A percentile compares a stretch with the other conserved stretches of the same genome.
Evolutionary conservation across 768 basidiomycete genomes (phyloP).

Genomic region (Tulasnella sp.): DNA sequence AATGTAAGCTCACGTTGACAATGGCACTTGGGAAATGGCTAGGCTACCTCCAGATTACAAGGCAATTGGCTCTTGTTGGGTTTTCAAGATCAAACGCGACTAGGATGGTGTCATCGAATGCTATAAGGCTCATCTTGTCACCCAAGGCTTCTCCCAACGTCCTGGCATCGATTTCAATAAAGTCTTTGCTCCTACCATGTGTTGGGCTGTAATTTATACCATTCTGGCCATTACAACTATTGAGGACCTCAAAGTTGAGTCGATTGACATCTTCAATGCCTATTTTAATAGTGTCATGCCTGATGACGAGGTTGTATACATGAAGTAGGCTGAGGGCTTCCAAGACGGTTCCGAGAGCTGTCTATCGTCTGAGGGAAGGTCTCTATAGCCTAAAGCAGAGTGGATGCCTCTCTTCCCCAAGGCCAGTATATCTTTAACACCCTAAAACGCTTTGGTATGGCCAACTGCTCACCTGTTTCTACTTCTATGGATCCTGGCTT

Average conservation of each 20-base stretch:
- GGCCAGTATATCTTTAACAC: conserved; percentile 18
- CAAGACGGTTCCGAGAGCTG: background rate
- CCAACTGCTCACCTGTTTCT: conserved; percentile 10
- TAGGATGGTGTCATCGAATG: conserved; percentile 26
- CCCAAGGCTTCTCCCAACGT: conserved; percentile 32
- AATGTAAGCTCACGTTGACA: background rate
- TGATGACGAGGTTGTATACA: conserved; percentile 12
- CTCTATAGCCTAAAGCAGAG: conserved; percentile 26
- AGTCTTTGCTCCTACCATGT: conserved; percentile 9
- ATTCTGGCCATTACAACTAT: conserved; percentile 9
- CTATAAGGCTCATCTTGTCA: conserved; percentile 34
- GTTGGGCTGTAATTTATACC: background rate
- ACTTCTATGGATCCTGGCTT: conserved; percentile 20
- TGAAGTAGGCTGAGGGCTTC: conserved; percentile 4
- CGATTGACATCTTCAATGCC: conserved; percentile 21
- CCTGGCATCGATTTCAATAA: conserved; percentile 31
- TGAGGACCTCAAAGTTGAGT: conserved; percentile 14
- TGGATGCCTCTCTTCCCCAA: conserved; percentile 17
- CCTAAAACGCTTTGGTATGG: conserved; percentile 16
- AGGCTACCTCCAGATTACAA: conserved; percentile 20
- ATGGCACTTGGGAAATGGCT: conserved; percentile 18
- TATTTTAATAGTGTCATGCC: conserved; percentile 23
- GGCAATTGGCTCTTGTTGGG: conserved; percentile 28
- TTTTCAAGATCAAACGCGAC: conserved; percentile 33
- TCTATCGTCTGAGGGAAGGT: conserved; percentile 13